Conservation (phyloP, 768 basidiomycete genomes). For the Russula compacta region DNA sequence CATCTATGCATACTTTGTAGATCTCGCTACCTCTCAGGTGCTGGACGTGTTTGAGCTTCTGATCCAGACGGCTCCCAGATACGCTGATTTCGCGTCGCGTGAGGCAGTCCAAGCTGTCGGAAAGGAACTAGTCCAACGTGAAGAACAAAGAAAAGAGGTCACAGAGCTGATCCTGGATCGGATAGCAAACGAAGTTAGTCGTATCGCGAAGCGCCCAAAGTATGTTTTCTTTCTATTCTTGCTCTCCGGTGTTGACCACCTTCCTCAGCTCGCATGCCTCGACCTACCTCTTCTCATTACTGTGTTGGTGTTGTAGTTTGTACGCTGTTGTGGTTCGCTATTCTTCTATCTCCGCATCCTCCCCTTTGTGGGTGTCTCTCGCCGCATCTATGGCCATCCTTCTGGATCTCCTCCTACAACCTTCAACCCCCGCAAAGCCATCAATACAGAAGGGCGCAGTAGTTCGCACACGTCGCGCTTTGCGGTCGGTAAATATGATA, state of each 20-base stretch:
- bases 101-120: slow-evolving; percentile 63
- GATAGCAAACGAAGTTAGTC: slow-evolving; percentile 58
- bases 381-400: slow-evolving; percentile 49
- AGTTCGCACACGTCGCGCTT: slow-evolving; percentile 52
- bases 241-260: neutral
- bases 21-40: slow-evolving; percentile 48
- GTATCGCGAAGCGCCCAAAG: slow-evolving; percentile 50
- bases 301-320: slow-evolving; percentile 61
- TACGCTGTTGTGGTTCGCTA: slow-evolving; percentile 43
- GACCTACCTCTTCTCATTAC: slow-evolving; percentile 55
- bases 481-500: slow-evolving; percentile 46
- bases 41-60: slow-evolving; percentile 67
- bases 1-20: slow-evolving; percentile 30
- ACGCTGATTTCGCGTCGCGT: slow-evolving; percentile 62
- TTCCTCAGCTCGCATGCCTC: slow-evolving; percentile 33
- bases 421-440: slow-evolving; percentile 42
- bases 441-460: slow-evolving; percentile 54
- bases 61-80: slow-evolving; percentile 69
- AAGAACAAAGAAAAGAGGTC: slow-evolving; percentile 50
- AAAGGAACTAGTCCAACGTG: slow-evolving; percentile 52
- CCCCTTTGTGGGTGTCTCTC: slow-evolving; percentile 44
- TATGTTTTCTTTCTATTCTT: slow-evolving; percentile 27
- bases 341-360: slow-evolving; percentile 37
- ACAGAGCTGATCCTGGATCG: slow-evolving; percentile 68
- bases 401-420: slow-evolving; percentile 49